Evolutionary conservation across 2,329 filamentous ascomycete genomes (phyloP).

Genomic region (Neonectria punicea): DNA sequence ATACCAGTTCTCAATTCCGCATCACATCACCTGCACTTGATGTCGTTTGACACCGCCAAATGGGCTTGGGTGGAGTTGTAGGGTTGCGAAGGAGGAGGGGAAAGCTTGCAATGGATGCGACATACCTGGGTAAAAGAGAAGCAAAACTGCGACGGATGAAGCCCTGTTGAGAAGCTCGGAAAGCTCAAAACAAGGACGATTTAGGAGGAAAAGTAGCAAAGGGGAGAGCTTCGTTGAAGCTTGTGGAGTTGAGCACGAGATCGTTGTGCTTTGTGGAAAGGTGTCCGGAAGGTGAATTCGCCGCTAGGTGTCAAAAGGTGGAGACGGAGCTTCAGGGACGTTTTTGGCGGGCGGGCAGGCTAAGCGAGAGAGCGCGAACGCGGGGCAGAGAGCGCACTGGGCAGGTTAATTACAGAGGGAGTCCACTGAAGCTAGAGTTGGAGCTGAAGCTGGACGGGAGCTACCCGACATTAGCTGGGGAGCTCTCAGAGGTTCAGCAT

Average conservation of each 20-base stretch:
- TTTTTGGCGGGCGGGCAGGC: slow-evolving; percentile 22
- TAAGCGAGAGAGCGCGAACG: slow-evolving; percentile 30
- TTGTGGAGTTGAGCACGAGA: slow-evolving; percentile 37
- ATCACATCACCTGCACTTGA: not conserved
- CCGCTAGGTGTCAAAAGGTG: slow-evolving; percentile 40
- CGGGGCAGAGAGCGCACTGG: slow-evolving; percentile 36
- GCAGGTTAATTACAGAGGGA: slow-evolving; percentile 16
- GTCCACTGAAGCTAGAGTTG: slow-evolving; percentile 21
- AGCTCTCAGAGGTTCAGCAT: not conserved
- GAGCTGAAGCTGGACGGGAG: not conserved
- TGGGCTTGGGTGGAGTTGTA: slow-evolving; percentile 8
- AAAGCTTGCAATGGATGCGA: slow-evolving; percentile 3
- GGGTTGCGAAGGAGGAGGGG: not conserved
- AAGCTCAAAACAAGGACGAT: slow-evolving; percentile 36
- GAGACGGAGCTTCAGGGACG: slow-evolving; percentile 38
- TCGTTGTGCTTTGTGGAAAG: slow-evolving; percentile 49
- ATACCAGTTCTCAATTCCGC: slow-evolving; percentile 28
- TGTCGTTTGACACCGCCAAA: slow-evolving; percentile 34
- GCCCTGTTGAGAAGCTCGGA: slow-evolving; percentile 36
- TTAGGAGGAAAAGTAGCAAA: slow-evolving; percentile 17
- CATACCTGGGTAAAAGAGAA: slow-evolving; percentile 36
- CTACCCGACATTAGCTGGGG: no score
- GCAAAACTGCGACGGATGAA: slow-evolving; percentile 22
- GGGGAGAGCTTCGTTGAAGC: slow-evolving; percentile 34
- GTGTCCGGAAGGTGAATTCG: slow-evolving; percentile 47